Evolutionary conservation across 768 basidiomycete genomes (phyloP).

Genomic region (Gymnopilus dilepis): DNA sequence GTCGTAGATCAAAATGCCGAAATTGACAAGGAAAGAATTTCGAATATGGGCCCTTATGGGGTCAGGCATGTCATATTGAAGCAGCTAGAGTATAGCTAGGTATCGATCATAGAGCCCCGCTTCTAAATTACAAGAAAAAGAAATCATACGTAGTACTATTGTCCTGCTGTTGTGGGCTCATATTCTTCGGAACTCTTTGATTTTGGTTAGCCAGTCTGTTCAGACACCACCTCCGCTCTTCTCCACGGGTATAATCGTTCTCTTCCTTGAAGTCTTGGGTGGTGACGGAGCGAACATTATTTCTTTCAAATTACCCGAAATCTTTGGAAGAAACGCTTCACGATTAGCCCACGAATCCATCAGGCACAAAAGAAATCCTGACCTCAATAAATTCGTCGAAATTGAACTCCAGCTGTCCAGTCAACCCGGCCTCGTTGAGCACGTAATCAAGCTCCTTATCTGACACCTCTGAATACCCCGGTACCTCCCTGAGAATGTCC

Average conservation of each 20-base stretch:
- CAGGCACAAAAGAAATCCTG: conserved; percentile 25
- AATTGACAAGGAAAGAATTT: too few relatives aligned
- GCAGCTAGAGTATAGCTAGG: too few relatives aligned
- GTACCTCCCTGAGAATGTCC: conserved; percentile 48
- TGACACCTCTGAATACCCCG: conserved; percentile 65
- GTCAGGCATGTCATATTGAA: too few relatives aligned
- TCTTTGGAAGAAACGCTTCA: conserved; percentile 43
- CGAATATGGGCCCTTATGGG: too few relatives aligned
- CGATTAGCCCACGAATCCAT: not conserved
- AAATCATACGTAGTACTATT: not conserved
- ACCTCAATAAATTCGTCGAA: conserved; percentile 93
- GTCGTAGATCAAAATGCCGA: too few relatives aligned
- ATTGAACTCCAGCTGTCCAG: conserved; percentile 57
- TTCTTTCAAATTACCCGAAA: conserved; percentile 77
- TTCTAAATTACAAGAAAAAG: too few relatives aligned
- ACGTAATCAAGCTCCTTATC: conserved; percentile 76
- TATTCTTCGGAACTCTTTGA: too few relatives aligned
- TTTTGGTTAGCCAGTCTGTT: too few relatives aligned
- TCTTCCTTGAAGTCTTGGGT: conserved; percentile 32
- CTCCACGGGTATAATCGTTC: conserved; percentile 55
- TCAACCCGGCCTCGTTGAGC: conserved; percentile 75
- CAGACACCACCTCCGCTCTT: conserved; percentile 61
- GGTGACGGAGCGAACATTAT: conserved; percentile 52
- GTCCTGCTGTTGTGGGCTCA: not conserved
- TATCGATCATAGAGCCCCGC: too few relatives aligned